Base-by-base conservation (phyloP, 2,329 filamentous ascomycete species). In the Pseudocercospora crystallina region DNA sequence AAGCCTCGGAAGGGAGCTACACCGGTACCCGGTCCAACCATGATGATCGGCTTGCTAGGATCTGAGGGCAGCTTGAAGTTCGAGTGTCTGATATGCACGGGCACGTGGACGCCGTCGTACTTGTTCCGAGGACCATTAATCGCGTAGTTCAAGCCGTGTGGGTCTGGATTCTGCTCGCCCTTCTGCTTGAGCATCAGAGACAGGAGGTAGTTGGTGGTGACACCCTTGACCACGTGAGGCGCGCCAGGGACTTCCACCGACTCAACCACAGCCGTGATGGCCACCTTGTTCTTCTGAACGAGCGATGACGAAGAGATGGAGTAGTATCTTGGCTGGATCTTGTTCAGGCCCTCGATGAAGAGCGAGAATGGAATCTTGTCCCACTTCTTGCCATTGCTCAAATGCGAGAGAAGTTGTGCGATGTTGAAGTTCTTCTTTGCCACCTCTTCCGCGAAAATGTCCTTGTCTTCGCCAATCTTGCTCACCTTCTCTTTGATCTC, bases 21-120 rank as follows among this genome's bases (percentile, higher is more conserved):
- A 77, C 94, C 94, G 46, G 94, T 97, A 68, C 94, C 94, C 10
- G 94, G 94, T 17, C 94, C 94, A 62, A 97, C 84, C 85, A 96
- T 91, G 71, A 99, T 95, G 63, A 99, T 78, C 29, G 94, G 94
- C 74, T 95, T 95, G 42, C 87, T 83, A 3, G 94, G 90, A 65
- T 99, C 91, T 12, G 94, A 96, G 8, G 94, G 94, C 29, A 99
- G 83, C 78, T 97, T 97, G 83, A 99, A 99, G 78, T 97, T 99
- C 59, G 94, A 97, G 75, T 96, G 92, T 59, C 94, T 89, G 53
- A 99, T 85, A 68, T 99, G 94, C 11, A 99, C 89, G 2, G 94
- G 94, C 17, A 97, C 86, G 67, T 95, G 91, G 54, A 96, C 86
- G 54, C 92, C 92, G 65, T 96, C 89, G 72, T 97, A 99, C 75